phyloP scores from a whole-genome alignment of 441 rosid species.

The Capsella rubella region DNA sequence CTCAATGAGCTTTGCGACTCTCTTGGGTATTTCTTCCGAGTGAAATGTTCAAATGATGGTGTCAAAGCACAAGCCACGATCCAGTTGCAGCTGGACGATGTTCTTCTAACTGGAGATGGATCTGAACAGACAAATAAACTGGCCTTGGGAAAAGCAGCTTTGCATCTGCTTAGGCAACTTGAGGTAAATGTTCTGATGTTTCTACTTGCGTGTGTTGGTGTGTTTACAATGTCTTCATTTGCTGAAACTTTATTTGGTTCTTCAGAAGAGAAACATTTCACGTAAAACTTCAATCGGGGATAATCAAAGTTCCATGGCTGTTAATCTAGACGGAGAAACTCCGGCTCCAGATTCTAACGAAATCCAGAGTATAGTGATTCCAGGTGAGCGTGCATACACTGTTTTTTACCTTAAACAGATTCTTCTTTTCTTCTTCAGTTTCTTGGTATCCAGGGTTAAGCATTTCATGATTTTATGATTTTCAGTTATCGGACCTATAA shows the following conservation, averaged over 20 bases:
- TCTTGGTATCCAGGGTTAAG: neutral
- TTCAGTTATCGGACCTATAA: conserved; percentile 57
- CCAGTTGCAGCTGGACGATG: conserved; percentile 70
- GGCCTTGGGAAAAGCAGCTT: conserved; percentile 91
- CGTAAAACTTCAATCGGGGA: conserved; percentile 47
- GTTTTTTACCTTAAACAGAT: conserved; percentile 12
- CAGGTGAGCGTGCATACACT: conserved; percentile 33
- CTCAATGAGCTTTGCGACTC: conserved; percentile 82
- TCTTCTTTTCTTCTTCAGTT: conserved; percentile 8
- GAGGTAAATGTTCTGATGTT: conserved; percentile 56
- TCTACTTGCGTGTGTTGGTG: conserved; percentile 16
- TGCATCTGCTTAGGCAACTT: conserved; percentile 71
- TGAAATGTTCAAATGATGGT: conserved; percentile 52
- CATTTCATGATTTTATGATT: conserved; percentile 4
- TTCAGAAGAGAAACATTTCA: conserved; percentile 68
- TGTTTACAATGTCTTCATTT: neutral
- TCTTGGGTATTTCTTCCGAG: conserved; percentile 72
- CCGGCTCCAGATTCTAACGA: conserved; percentile 33
- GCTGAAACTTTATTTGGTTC: conserved; percentile 21
- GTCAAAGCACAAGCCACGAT: conserved; percentile 66
- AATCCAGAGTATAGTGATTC: conserved; percentile 20
- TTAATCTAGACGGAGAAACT: conserved; percentile 40
- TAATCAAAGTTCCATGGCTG: conserved; percentile 47
- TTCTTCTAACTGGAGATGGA: conserved; percentile 72
- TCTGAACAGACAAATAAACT: conserved; percentile 62